phyloP scores from a whole-genome alignment of 2,329 filamentous ascomycete species.

The Aspergillus felis region DNA sequence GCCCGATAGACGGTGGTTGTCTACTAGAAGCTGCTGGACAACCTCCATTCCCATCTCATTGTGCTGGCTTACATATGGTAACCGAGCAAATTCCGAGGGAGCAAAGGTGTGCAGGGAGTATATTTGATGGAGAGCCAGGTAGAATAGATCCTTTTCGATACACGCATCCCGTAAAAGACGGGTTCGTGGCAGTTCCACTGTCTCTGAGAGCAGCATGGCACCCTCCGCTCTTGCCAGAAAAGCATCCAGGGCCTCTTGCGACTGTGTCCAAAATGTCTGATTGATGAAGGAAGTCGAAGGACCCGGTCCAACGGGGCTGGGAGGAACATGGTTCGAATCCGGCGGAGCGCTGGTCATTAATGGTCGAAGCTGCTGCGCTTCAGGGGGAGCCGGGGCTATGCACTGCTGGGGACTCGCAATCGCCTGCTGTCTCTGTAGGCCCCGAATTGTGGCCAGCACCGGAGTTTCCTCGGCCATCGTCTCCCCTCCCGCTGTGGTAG shows the following conservation, averaged over 20 bases:
- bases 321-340: neutral
- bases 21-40: constrained; percentile 44
- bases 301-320: neutral
- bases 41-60: constrained; percentile 29
- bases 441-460: neutral
- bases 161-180: constrained; percentile 58
- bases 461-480: neutral
- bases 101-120: constrained; percentile 55
- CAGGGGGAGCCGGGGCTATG: neutral
- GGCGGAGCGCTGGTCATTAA: constrained; percentile 12
- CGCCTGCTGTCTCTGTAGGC: neutral
- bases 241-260: constrained; percentile 11
- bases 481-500: neutral
- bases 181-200: constrained; percentile 43
- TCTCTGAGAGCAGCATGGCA: constrained; percentile 36
- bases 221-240: constrained; percentile 9
- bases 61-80: constrained; percentile 34
- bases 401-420: neutral
- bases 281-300: neutral
- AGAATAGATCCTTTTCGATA: constrained; percentile 55
- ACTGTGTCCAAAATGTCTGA: constrained; percentile 7
- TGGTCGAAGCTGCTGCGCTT: constrained; percentile 1
- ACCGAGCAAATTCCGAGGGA: constrained; percentile 31
- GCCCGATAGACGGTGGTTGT: constrained; percentile 41
- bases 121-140: constrained; percentile 62